phyloP scores from a whole-genome alignment of 192 early-diverging fungal genomes.

The Backusella parvicylindrica region DNA sequence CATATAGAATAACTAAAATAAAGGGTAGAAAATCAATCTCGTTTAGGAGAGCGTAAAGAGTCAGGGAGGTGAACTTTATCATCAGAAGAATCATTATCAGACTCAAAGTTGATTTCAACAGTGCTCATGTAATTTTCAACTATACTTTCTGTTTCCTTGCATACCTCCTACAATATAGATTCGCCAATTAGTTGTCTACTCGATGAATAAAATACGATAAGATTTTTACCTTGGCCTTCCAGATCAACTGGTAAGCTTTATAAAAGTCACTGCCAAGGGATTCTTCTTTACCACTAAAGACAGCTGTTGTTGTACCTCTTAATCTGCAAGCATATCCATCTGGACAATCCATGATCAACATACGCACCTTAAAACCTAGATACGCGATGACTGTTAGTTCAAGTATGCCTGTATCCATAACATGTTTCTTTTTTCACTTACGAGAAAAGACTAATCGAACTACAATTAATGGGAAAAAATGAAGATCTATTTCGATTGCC shows the following conservation, averaged over 20 bases:
- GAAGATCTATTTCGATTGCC: too few relatives aligned
- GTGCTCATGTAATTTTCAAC: not conserved
- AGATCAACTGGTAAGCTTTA: not conserved
- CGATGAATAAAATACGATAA: not conserved
- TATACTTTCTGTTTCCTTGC: not conserved
- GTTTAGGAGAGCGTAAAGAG: constrained; percentile 1
- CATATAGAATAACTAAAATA: not conserved
- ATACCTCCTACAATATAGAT: constrained; percentile 2
- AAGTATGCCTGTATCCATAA: not conserved
- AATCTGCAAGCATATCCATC: not conserved
- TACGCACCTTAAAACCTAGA: not conserved
- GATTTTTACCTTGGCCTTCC: constrained; percentile 1
- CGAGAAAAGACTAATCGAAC: not conserved
- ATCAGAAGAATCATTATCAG: not conserved
- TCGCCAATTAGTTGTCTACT: not conserved
- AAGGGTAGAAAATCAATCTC: not conserved
- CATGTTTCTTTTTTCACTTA: constrained; percentile 7
- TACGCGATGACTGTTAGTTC: constrained; percentile 4
- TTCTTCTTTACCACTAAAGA: constrained; percentile 1
- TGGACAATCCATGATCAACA: not conserved
- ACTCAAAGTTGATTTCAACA: not conserved
- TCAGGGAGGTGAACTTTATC: not conserved
- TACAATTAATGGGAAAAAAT: too few relatives aligned
- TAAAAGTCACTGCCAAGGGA: not conserved
- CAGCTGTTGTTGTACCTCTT: not conserved